Evolutionary conservation across 148 eudicot genomes (phyloP), one percentile per base, ranked within the genome.

Genomic region (Pouteria glomerata): DNA sequence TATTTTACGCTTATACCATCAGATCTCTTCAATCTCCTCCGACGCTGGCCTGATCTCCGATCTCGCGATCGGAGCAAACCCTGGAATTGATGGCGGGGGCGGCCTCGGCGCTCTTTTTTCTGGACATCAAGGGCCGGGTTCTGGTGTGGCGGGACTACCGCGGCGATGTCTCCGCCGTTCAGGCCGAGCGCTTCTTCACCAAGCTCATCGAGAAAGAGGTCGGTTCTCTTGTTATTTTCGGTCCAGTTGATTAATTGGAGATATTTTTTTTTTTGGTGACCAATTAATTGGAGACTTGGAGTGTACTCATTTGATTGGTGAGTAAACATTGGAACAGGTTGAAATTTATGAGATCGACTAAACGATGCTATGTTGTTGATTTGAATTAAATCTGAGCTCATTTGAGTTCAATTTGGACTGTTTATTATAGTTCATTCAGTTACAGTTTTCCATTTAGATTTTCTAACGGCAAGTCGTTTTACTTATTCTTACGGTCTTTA

Each of bases 131-230:
- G 66, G 98, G 98, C 53, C 87, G 90, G 26, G 90, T 91, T 8
- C 84, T 95, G 37, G 86, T 95, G 11, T 95, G 93, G 93, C 93
- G 96, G 13, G 98, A 95, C 63, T 95, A 83, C 69, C 96, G 98
- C 8, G 98, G 98, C 29, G 98, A 95, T 52, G 97, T 95, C 23
- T 71, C 97, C 1, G 75, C 88, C 18, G 39, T 55, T 0, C 87
- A 95, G 58, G 98, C 97, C 41, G 98, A 95, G 57, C 83, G 84
- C 0, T 91, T 86, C 85, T 95, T 95, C 89, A 81, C 96, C 75
- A 91, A 85, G 72, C 91, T 94, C 81, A 77, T 94, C 66, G 90
- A 84, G 18, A 91, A 82, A 78, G 90, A 91, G 97, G 98, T 93
- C 29, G 16, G 34, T 26, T 57, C 34, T n/a, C n/a, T n/a, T n/a